phyloP scores from a whole-genome alignment of 345 rosid species.

The Acer campestre region DNA sequence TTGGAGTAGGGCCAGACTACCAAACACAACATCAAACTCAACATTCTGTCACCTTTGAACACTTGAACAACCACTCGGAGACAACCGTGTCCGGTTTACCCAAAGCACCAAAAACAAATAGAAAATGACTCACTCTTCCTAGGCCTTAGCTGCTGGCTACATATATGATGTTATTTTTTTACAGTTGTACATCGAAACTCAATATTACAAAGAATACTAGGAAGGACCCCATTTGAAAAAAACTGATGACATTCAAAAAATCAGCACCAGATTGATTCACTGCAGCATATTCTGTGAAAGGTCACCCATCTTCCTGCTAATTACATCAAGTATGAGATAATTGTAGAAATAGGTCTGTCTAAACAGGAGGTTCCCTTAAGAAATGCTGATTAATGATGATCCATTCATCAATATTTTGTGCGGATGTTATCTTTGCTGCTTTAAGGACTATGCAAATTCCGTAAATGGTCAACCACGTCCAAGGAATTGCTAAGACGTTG shows the following conservation, averaged over 20 bases:
- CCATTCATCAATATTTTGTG: background rate
- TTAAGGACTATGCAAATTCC: conserved; percentile 75
- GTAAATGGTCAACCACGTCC: conserved; percentile 75
- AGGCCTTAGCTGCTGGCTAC: background rate
- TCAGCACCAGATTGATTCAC: background rate
- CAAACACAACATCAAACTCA: background rate
- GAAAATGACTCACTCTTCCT: too few species aligned
- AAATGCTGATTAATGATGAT: background rate
- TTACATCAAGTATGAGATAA: conserved; percentile 17
- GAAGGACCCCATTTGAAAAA: background rate
- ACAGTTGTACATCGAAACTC: conserved; percentile 11
- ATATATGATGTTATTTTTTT: conserved; percentile 12
- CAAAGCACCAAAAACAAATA: background rate
- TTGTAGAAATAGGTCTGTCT: too few species aligned
- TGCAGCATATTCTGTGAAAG: background rate
- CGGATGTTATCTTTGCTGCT: background rate
- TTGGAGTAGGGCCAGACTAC: background rate
- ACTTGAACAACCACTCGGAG: too few species aligned
- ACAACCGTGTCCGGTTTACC: background rate
- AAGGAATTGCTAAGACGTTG: conserved; percentile 70
- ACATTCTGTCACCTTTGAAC: too few species aligned
- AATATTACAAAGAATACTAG: background rate
- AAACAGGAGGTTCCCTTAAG: background rate
- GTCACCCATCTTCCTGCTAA: background rate
- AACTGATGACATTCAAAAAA: background rate